Conservation (phyloP, 2,329 filamentous ascomycete genomes). For the Alternaria angustiovoidea region DNA sequence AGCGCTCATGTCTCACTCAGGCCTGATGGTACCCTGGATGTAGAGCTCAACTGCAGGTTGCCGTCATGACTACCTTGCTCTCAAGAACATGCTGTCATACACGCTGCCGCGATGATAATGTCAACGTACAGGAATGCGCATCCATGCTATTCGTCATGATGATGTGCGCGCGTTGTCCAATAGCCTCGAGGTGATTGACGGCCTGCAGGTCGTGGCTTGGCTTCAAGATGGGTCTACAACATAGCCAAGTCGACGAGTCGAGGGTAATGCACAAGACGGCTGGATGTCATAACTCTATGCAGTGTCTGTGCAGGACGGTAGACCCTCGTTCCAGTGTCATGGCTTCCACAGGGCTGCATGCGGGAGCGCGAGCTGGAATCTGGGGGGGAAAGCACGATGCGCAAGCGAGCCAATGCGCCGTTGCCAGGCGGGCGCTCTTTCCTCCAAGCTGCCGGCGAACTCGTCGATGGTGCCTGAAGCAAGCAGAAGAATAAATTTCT, state of each 20-base stretch:
- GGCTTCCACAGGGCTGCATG: slow-evolving; percentile 25
- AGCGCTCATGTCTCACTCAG: background rate
- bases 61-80: background rate
- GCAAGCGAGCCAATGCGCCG: slow-evolving; percentile 37
- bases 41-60: background rate
- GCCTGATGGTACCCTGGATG: background rate
- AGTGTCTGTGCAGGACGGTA: slow-evolving; percentile 11
- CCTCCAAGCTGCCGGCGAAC: slow-evolving; percentile 6
- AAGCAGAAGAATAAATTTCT: slow-evolving; percentile 4
- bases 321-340: slow-evolving; percentile 4
- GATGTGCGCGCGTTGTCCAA: slow-evolving; percentile 19
- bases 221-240: background rate
- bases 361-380: slow-evolving; percentile 25
- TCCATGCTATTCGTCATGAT: slow-evolving; percentile 6
- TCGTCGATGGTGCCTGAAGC: slow-evolving; percentile 20
- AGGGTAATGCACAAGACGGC: background rate
- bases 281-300: background rate
- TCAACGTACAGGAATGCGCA: background rate
- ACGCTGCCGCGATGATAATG: background rate
- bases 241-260: background rate
- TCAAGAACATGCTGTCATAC: background rate
- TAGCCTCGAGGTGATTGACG: slow-evolving; percentile 8
- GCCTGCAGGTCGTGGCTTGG: slow-evolving; percentile 5
- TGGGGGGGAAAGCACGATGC: slow-evolving; percentile 32
- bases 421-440: slow-evolving; percentile 25